Evolutionary conservation across 1,284 basidiomycete genomes (phyloP).

Genomic region (Vanrija sp.): DNA sequence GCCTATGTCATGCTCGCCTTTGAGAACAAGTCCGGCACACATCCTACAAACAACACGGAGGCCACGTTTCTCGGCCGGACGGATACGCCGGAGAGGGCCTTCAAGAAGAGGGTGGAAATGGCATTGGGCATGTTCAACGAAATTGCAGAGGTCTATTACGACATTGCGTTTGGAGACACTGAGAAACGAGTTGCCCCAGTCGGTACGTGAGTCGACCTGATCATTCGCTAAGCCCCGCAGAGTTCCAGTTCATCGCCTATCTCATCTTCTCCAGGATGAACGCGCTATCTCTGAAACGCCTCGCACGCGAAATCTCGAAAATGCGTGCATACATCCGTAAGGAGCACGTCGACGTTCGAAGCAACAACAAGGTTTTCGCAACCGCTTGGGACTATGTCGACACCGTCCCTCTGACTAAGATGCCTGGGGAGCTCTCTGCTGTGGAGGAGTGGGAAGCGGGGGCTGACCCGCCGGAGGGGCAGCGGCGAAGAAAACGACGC

Average conservation of each 20-base stretch:
- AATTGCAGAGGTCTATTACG: constrained; percentile 26
- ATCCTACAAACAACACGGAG: constrained; percentile 2
- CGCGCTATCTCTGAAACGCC: constrained; percentile 14
- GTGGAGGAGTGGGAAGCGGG: constrained; percentile 20
- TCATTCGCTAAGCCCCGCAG: constrained; percentile 13
- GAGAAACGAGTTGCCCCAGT: constrained; percentile 34
- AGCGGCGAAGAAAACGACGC: constrained; percentile 2
- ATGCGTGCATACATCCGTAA: constrained; percentile 29
- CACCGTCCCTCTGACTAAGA: constrained; percentile 19
- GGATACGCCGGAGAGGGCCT: constrained; percentile 30
- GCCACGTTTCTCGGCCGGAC: constrained; percentile 18
- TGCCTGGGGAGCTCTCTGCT: constrained; percentile 21
- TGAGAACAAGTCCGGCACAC: not conserved
- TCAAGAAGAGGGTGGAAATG: constrained; percentile 28
- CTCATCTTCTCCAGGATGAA: constrained; percentile 36
- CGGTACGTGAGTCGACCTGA: constrained; percentile 24
- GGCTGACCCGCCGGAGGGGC: not conserved
- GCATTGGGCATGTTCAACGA: constrained; percentile 31
- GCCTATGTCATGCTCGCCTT: constrained; percentile 24
- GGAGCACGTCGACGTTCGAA: constrained; percentile 24
- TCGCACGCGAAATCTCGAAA: constrained; percentile 30
- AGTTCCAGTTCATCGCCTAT: constrained; percentile 34
- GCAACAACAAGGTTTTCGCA: constrained; percentile 20
- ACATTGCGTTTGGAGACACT: constrained; percentile 26
- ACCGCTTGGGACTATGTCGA: constrained; percentile 20